A percentile compares a stretch with the other conserved stretches of the same genome.
These are phyloP conservation scores for Diaporthe humulicola DNA, from an alignment of 2,329 filamentous ascomycete genomes.

Conservation along the genomic window DNA sequence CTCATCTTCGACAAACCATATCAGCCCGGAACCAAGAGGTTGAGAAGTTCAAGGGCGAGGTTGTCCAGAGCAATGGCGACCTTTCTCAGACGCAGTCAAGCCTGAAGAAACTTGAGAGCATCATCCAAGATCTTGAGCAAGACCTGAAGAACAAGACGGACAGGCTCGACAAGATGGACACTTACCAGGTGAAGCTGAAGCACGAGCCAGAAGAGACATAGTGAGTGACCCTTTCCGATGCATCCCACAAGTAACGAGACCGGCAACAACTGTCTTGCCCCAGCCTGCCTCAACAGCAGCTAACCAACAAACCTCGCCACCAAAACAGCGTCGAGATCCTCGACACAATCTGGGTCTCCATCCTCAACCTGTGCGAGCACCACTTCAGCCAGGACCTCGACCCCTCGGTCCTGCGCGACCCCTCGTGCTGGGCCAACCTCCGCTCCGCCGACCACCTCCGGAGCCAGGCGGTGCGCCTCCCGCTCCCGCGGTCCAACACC, in stretches of 20 bases:
- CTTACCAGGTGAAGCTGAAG: slow-evolving; percentile 47
- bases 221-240: slow-evolving; percentile 40
- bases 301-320: not conserved
- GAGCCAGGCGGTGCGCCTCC: slow-evolving; percentile 48
- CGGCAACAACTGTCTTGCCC: not conserved
- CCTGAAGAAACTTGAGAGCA: slow-evolving; percentile 43
- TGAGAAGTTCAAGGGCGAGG: slow-evolving; percentile 34
- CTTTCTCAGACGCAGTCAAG: slow-evolving; percentile 2
- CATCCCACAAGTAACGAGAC: not conserved
- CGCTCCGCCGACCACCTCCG: slow-evolving; percentile 49
- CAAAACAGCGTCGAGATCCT: slow-evolving; percentile 47
- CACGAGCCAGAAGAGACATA: slow-evolving; percentile 49
- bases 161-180: slow-evolving; percentile 47
- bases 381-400: slow-evolving; percentile 52
- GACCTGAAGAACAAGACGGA: slow-evolving; percentile 43
- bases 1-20: slow-evolving; percentile 37
- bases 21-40: slow-evolving; percentile 43
- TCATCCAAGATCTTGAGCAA: slow-evolving; percentile 42
- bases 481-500: slow-evolving; percentile 52
- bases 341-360: slow-evolving; percentile 52
- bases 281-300: not conserved
- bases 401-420: slow-evolving; percentile 46
- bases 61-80: slow-evolving; percentile 37
- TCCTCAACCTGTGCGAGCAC: slow-evolving; percentile 49
- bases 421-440: slow-evolving; percentile 52